Percentiles rank a stretch among this genome's conserved stretches.
These are phyloP conservation scores for Blastocystis sp. DNA, from an alignment of 352 stramenopile species.

Conservation along the genomic window DNA sequence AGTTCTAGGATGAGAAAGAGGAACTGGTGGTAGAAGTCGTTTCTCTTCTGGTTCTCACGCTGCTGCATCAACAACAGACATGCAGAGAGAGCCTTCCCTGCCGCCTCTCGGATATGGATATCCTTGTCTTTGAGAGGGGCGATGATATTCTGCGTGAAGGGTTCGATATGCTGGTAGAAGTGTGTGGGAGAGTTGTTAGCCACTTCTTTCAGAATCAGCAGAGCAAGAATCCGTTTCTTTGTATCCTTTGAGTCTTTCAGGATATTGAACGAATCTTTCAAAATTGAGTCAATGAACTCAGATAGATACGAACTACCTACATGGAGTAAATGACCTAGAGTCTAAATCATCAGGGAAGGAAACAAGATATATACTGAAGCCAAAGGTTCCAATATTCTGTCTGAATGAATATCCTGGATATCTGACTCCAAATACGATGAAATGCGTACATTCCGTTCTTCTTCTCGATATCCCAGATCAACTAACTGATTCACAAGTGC, in stretches of 20 bases:
- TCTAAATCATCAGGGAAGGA: not conserved
- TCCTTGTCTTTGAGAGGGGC: constrained; percentile 71
- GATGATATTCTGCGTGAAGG: constrained; percentile 80
- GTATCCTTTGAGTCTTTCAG: constrained; percentile 38
- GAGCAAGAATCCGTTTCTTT: constrained; percentile 23
- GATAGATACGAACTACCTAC: constrained; percentile 56
- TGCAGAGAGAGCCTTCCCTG: constrained; percentile 70
- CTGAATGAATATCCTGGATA: constrained; percentile 3
- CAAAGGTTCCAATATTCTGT: constrained; percentile 3
- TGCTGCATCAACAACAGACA: constrained; percentile 76
- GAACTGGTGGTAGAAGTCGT: constrained; percentile 82
- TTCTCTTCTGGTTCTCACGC: constrained; percentile 74
- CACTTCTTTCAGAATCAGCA: constrained; percentile 70
- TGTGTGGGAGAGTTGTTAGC: constrained; percentile 74
- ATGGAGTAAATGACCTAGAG: constrained; percentile 43
- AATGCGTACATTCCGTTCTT: constrained; percentile 56
- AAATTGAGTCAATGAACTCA: constrained; percentile 36
- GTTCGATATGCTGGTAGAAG: constrained; percentile 79
- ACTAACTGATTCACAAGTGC: constrained; percentile 46
- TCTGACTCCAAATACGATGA: constrained; percentile 8
- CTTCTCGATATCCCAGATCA: constrained; percentile 61
- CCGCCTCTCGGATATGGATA: constrained; percentile 75
- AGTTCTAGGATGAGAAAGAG: constrained; percentile 77
- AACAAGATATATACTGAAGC: not conserved
- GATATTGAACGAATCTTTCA: constrained; percentile 34